These are phyloP conservation scores for Papiliotrema flavescens DNA, from an alignment of 1,284 basidiomycete genomes.

Conservation along the genomic window DNA sequence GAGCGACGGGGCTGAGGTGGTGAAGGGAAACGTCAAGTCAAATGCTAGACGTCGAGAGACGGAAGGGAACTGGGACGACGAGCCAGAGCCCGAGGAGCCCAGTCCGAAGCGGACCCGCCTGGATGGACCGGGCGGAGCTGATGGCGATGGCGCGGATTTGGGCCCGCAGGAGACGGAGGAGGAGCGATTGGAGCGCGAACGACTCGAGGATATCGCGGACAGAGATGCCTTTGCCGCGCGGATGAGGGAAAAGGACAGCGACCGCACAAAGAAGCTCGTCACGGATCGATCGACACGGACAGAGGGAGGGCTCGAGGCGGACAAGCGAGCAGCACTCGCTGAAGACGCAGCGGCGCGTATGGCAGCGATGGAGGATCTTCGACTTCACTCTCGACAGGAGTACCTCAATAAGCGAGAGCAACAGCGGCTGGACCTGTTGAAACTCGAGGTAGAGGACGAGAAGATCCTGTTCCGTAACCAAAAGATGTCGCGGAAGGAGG, in stretches of 20 bases:
- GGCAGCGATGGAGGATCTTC: constrained; percentile 74
- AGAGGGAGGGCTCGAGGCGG: constrained; percentile 76
- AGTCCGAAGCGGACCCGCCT: constrained; percentile 50
- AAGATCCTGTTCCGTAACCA: constrained; percentile 76
- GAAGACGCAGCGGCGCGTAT: constrained; percentile 77
- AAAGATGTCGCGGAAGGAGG: constrained; percentile 81
- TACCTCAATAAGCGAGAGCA: constrained; percentile 94
- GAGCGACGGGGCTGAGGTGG: constrained; percentile 30
- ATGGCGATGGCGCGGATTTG: constrained; percentile 45
- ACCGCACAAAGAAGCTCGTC: constrained; percentile 84
- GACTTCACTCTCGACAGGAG: constrained; percentile 82
- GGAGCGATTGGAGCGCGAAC: constrained; percentile 65
- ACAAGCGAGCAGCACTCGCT: constrained; percentile 72
- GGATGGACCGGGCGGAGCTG: constrained; percentile 35
- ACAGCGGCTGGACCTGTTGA: constrained; percentile 90
- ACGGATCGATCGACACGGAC: constrained; percentile 80
- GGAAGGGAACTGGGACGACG: constrained; percentile 47
- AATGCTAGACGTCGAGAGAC: constrained; percentile 69
- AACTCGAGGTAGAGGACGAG: constrained; percentile 89
- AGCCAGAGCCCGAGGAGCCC: constrained; percentile 68
- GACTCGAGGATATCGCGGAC: constrained; percentile 74
- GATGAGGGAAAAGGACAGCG: constrained; percentile 75
- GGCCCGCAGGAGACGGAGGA: constrained; percentile 59
- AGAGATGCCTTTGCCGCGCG: constrained; percentile 91
- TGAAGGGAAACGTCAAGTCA: constrained; percentile 22